phyloP scores from a whole-genome alignment of 2,329 filamentous ascomycete genomes.

The Neoascochyta sp. region DNA sequence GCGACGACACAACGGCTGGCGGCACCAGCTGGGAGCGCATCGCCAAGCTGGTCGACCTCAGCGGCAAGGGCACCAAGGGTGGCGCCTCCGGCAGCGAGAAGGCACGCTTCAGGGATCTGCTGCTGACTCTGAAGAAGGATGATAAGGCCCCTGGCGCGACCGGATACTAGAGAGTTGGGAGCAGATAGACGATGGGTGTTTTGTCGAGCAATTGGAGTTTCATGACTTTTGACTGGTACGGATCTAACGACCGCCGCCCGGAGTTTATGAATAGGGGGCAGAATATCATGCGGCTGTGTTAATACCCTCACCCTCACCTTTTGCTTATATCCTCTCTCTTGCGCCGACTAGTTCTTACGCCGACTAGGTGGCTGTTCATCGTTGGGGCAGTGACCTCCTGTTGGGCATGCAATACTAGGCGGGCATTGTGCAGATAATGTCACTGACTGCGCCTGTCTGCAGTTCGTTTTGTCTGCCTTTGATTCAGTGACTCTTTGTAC shows the following conservation, averaged over 20 bases:
- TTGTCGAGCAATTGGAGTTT: slow-evolving; percentile 6
- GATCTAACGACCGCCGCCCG: slow-evolving; percentile 12
- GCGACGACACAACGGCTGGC: slow-evolving; percentile 89
- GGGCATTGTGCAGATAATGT: too few relatives aligned
- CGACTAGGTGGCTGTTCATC: too few relatives aligned
- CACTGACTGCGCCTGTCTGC: too few relatives aligned
- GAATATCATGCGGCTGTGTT: slow-evolving; percentile 21
- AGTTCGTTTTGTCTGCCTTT: too few relatives aligned
- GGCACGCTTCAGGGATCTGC: slow-evolving; percentile 88
- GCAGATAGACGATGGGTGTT: slow-evolving; percentile 7
- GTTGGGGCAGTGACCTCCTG: too few relatives aligned
- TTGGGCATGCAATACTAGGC: too few relatives aligned
- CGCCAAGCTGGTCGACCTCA: slow-evolving; percentile 94
- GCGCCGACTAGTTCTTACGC: too few relatives aligned
- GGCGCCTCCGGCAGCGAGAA: slow-evolving; percentile 89
- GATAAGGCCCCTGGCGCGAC: slow-evolving; percentile 70
- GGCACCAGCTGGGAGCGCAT: slow-evolving; percentile 99
- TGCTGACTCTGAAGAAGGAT: slow-evolving; percentile 86
- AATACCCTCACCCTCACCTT: too few relatives aligned
- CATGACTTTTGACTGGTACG: slow-evolving; percentile 12
- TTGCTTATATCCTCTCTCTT: background rate
- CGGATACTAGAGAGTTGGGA: slow-evolving; percentile 33
- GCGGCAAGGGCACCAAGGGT: slow-evolving; percentile 83
- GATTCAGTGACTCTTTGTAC: too few relatives aligned
- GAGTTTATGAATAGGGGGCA: slow-evolving; percentile 23